phyloP scores from a whole-genome alignment of 768 basidiomycete genomes.

The Suillus discolor region DNA sequence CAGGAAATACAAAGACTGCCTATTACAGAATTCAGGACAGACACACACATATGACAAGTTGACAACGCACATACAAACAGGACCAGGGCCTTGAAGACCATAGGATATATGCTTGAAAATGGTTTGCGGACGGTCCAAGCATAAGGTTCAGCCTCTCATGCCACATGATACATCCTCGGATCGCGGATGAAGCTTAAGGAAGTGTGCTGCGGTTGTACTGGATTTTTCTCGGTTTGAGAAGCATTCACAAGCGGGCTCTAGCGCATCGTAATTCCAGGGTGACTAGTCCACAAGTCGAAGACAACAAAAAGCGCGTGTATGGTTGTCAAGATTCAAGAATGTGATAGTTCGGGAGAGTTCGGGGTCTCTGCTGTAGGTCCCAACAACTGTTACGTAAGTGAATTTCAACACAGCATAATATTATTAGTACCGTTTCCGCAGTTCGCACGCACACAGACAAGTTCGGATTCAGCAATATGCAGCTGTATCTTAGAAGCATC shows the following conservation, averaged over 20 bases:
- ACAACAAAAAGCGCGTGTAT: background rate
- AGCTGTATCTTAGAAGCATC: background rate
- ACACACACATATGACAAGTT: background rate
- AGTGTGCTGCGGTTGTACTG: background rate
- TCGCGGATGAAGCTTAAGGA: background rate
- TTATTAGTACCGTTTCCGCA: constrained; percentile 2
- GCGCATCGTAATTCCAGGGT: background rate
- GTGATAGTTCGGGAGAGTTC: background rate
- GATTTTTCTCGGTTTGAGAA: background rate
- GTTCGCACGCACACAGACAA: background rate
- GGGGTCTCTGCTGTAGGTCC: constrained; percentile 5
- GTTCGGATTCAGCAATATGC: background rate
- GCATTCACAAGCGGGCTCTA: background rate
- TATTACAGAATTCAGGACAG: background rate
- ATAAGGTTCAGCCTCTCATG: constrained; percentile 16
- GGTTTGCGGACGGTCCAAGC: constrained; percentile 4
- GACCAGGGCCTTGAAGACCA: background rate
- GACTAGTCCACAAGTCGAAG: background rate
- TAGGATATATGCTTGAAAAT: constrained; percentile 3
- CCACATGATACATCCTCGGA: background rate
- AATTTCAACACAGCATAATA: background rate
- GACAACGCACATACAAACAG: background rate
- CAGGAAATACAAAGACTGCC: constrained; percentile 6
- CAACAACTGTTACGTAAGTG: background rate
- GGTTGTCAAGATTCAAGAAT: background rate